A percentile compares a stretch with the other conserved stretches of the same genome.
These are phyloP conservation scores for Trametes villosa DNA, from an alignment of 768 basidiomycete species.

Conservation along the genomic window DNA sequence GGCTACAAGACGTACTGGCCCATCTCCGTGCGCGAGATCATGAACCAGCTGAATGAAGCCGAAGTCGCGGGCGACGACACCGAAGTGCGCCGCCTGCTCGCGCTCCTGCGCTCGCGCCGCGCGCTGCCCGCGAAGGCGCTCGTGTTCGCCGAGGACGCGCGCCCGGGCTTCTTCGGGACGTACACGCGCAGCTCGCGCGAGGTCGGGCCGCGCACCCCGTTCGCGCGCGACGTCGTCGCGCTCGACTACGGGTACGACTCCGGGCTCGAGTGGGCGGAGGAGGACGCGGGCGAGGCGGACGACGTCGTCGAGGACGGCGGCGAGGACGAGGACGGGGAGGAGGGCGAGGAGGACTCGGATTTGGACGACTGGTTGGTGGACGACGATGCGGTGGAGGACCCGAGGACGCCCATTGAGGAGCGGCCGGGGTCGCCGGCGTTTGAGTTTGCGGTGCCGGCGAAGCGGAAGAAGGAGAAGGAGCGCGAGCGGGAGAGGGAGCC, in stretches of 20 bases:
- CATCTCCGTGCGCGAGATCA: conserved; percentile 51
- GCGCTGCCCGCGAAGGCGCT: conserved; percentile 78
- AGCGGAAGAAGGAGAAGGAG: conserved; percentile 66
- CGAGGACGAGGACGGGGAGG: conserved; percentile 69
- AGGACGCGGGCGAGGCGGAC: conserved; percentile 74
- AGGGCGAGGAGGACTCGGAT: conserved; percentile 73
- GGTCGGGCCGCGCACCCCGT: conserved; percentile 84
- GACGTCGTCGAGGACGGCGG: conserved; percentile 64
- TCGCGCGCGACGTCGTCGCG: conserved; percentile 73
- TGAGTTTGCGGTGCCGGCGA: conserved; percentile 34
- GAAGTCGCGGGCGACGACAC: conserved; percentile 74
- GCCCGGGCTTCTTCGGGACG: conserved; percentile 94
- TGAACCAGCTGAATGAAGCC: conserved; percentile 73
- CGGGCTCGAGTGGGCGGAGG: conserved; percentile 95
- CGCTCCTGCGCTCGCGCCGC: conserved; percentile 61
- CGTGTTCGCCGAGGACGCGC: conserved; percentile 80
- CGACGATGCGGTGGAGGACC: conserved; percentile 60
- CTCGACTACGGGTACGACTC: conserved; percentile 94
- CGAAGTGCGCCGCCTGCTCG: conserved; percentile 66
- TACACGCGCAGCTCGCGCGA: conserved; percentile 83
- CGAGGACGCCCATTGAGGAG: conserved; percentile 46
- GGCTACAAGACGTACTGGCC: conserved; percentile 36
- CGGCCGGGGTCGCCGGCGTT: conserved; percentile 39
- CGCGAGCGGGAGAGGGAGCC: conserved; percentile 8
- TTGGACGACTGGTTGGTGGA: conserved; percentile 81